Conservation (phyloP, 768 basidiomycete species). For the Tylopilus rubrobrunneus region DNA sequence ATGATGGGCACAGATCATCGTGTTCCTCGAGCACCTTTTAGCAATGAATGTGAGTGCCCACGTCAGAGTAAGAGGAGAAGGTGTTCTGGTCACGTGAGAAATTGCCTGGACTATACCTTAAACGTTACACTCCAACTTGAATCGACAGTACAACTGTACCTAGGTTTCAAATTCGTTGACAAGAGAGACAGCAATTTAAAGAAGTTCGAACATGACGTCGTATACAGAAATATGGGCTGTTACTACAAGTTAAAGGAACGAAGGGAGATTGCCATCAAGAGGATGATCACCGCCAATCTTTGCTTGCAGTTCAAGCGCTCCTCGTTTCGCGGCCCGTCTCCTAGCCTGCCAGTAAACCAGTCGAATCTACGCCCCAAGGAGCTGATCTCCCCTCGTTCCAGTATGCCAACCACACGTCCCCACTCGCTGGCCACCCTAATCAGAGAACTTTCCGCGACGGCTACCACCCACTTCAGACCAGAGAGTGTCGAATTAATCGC, state of each 20-base stretch:
- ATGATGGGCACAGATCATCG: slow-evolving; percentile 27
- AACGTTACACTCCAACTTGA: too few relatives aligned
- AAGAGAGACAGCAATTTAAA: too few relatives aligned
- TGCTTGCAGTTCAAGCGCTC: slow-evolving; percentile 41
- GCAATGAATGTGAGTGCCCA: neutral
- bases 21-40: neutral
- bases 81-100: neutral
- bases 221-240: too few relatives aligned
- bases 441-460: slow-evolving; percentile 46
- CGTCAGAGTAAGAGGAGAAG: neutral
- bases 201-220: too few relatives aligned
- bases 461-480: slow-evolving; percentile 37
- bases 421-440: slow-evolving; percentile 50
- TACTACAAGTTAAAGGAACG: too few relatives aligned
- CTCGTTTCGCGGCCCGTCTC: slow-evolving; percentile 39
- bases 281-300: slow-evolving; percentile 22
- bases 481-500: slow-evolving; percentile 33
- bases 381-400: slow-evolving; percentile 40
- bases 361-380: slow-evolving; percentile 46
- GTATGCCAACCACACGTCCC: slow-evolving; percentile 43
- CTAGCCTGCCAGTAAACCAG: slow-evolving; percentile 47
- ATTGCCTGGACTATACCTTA: too few relatives aligned
- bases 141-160: too few relatives aligned
- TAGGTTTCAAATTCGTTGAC: too few relatives aligned
- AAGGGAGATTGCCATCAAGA: slow-evolving; percentile 3